Evolutionary conservation across 805 yeast species (phyloP).

Genomic region (Candida tammaniensis): DNA sequence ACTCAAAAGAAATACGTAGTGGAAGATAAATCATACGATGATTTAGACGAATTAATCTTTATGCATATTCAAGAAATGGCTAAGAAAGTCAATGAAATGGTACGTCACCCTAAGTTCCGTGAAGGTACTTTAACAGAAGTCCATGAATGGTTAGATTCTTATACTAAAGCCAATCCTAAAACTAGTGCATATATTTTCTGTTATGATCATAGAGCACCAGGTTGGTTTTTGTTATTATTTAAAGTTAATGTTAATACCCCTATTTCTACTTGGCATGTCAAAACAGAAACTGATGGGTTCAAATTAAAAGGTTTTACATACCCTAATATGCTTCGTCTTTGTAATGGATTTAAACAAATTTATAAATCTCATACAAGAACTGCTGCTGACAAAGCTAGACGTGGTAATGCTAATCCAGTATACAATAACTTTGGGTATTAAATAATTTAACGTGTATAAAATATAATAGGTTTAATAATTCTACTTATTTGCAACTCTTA

Average conservation of each 20-base stretch:
- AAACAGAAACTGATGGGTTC: slow-evolving; percentile 85
- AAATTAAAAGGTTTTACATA: slow-evolving; percentile 75
- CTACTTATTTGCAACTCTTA: slow-evolving; percentile 32
- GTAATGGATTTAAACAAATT: slow-evolving; percentile 90
- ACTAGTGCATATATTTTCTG: slow-evolving; percentile 90
- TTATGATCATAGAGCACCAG: slow-evolving; percentile 86
- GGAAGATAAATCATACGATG: slow-evolving; percentile 70
- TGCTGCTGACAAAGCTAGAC: slow-evolving; percentile 13
- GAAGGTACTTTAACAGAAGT: slow-evolving; percentile 77
- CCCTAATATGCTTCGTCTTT: slow-evolving; percentile 83
- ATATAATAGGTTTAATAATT: neutral
- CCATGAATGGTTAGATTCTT: slow-evolving; percentile 81
- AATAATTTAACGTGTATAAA: neutral
- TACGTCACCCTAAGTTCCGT: slow-evolving; percentile 83
- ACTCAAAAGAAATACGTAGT: slow-evolving; percentile 61
- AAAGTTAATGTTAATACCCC: slow-evolving; percentile 71
- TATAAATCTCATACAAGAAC: slow-evolving; percentile 24
- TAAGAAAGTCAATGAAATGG: slow-evolving; percentile 78
- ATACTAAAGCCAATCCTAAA: slow-evolving; percentile 86
- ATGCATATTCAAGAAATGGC: slow-evolving; percentile 84
- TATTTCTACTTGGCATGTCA: slow-evolving; percentile 84
- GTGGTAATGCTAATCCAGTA: slow-evolving; percentile 15
- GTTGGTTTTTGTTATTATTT: slow-evolving; percentile 87
- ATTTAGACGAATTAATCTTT: slow-evolving; percentile 89
- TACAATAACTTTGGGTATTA: slow-evolving; percentile 6